These are phyloP conservation scores for Wickerhamomyces rabaulensis DNA, from an alignment of 805 yeast genomes.

Conservation along the genomic window DNA sequence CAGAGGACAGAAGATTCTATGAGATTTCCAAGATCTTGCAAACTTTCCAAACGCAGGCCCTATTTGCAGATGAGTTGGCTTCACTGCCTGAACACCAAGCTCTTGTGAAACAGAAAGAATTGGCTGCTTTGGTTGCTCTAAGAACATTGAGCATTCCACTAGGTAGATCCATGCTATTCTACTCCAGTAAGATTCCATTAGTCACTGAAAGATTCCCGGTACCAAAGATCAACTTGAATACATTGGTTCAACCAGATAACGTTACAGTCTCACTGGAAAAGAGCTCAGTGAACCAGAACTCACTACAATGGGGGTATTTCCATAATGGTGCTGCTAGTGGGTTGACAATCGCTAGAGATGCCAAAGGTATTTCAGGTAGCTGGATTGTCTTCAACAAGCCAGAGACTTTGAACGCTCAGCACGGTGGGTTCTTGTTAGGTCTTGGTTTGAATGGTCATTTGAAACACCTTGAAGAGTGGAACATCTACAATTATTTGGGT, in stretches of 20 bases:
- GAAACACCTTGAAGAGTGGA: constrained; percentile 87
- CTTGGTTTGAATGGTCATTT: constrained; percentile 90
- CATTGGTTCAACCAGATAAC: constrained; percentile 60
- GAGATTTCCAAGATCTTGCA: constrained; percentile 72
- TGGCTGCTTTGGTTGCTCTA: constrained; percentile 57
- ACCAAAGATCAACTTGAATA: constrained; percentile 67
- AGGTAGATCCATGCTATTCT: constrained; percentile 73
- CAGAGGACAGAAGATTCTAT: constrained; percentile 70
- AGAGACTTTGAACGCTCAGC: constrained; percentile 62
- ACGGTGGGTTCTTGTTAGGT: constrained; percentile 93
- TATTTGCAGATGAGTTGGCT: constrained; percentile 24
- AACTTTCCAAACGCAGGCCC: constrained; percentile 60
- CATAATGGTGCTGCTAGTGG: constrained; percentile 93
- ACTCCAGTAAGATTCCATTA: constrained; percentile 65
- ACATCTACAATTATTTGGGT: constrained; percentile 85
- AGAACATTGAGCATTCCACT: constrained; percentile 73
- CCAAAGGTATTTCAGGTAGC: constrained; percentile 73
- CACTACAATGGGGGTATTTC: constrained; percentile 77
- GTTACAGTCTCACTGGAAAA: constrained; percentile 58
- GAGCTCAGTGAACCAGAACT: constrained; percentile 42
- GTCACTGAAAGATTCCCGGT: constrained; percentile 81
- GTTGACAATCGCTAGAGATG: constrained; percentile 60
- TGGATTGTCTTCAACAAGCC: constrained; percentile 92
- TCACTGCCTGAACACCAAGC: constrained; percentile 50
- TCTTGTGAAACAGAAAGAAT: constrained; percentile 46